These are phyloP conservation scores for Sisymbrium irio DNA, from an alignment of 345 rosid genomes.

Conservation along the genomic window DNA sequence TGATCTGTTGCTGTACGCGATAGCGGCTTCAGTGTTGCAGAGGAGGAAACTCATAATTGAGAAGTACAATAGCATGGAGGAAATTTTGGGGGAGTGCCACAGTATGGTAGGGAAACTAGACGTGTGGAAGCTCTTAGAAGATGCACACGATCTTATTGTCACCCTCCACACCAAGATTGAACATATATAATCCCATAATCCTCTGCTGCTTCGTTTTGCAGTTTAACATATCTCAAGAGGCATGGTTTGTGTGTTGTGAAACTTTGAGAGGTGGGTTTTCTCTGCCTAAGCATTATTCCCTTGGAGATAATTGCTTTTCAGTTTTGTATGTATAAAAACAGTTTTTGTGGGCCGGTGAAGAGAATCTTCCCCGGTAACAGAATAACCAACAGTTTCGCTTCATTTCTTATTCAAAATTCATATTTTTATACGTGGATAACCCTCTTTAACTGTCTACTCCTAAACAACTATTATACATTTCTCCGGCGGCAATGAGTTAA, in stretches of 20 bases:
- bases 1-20: constrained; percentile 74
- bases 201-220: no score
- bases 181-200: constrained; percentile 39
- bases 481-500: neutral
- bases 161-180: constrained; percentile 79
- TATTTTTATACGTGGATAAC: neutral
- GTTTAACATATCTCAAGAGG: neutral
- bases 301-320: neutral
- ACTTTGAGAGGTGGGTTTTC: neutral
- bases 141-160: constrained; percentile 82
- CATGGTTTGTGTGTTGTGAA: constrained; percentile 4
- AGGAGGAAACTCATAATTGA: constrained; percentile 86
- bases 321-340: constrained; percentile 16
- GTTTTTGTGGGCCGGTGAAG: constrained; percentile 14
- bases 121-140: constrained; percentile 93
- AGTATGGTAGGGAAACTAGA: constrained; percentile 93
- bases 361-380: constrained; percentile 25
- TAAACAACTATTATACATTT: constrained; percentile 19
- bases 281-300: neutral
- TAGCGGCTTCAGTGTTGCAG: constrained; percentile 92
- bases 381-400: neutral
- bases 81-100: constrained; percentile 85
- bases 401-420: constrained; percentile 23
- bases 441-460: constrained; percentile 13
- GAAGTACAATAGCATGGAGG: constrained; percentile 90